These are phyloP conservation scores for Dissoconium aciculare DNA, from an alignment of 2,329 filamentous ascomycete genomes.

Conservation along the genomic window DNA sequence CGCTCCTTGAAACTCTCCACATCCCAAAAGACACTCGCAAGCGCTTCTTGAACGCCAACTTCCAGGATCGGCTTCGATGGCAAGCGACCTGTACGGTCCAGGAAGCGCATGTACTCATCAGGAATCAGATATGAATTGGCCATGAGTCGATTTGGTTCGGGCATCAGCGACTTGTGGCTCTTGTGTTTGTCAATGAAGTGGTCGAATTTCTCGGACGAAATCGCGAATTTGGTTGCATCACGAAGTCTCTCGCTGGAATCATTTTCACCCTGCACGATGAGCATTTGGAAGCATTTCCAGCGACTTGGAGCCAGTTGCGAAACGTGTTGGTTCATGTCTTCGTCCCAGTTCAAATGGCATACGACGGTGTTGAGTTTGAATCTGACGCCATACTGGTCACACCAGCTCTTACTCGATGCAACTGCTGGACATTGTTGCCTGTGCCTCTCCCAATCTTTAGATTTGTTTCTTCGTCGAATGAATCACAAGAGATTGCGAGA, in stretches of 20 bases:
- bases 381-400: constrained; percentile 33
- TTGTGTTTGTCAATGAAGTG: constrained; percentile 33
- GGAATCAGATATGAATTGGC: constrained; percentile 37
- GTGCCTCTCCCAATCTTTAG: constrained; percentile 36
- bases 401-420: no score
- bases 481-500: constrained; percentile 42
- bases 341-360: constrained; percentile 33
- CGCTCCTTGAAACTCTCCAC: constrained; percentile 30
- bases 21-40: constrained; percentile 35
- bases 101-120: constrained; percentile 38
- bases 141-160: constrained; percentile 39
- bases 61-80: constrained; percentile 29
- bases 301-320: constrained; percentile 33
- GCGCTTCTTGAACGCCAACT: constrained; percentile 33
- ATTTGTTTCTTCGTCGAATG: constrained; percentile 38
- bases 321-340: constrained; percentile 28
- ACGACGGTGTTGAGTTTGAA: constrained; percentile 47
- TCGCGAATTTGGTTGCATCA: constrained; percentile 30
- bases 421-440: no score
- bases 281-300: constrained; percentile 42
- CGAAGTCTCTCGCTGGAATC: constrained; percentile 23
- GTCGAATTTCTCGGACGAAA: constrained; percentile 34
- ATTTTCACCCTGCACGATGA: constrained; percentile 41
- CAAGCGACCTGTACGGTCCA: constrained; percentile 29
- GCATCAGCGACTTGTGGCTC: constrained; percentile 29